Conservation (phyloP, 192 early-diverging fungal genomes). For the Pilaira anomala region DNA sequence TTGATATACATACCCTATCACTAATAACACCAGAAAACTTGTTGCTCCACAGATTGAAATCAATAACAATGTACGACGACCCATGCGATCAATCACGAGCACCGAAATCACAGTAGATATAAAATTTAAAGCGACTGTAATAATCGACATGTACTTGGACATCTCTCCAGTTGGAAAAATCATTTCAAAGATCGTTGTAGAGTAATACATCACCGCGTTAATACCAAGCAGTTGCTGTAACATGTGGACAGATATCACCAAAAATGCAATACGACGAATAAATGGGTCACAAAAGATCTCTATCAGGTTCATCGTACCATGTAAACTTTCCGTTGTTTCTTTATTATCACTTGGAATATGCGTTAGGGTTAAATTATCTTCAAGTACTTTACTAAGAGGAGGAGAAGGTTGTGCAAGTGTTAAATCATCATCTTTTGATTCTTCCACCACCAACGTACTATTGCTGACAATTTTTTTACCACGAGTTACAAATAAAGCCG, state of each 20-base stretch:
- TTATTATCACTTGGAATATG: not conserved
- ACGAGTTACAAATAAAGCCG: not conserved
- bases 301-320: conserved; percentile 43
- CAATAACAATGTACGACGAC: conserved; percentile 65
- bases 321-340: not conserved
- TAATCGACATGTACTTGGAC: conserved; percentile 61
- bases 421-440: conserved; percentile 19
- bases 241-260: conserved; percentile 64
- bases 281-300: conserved; percentile 55
- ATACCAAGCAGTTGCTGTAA: conserved; percentile 85
- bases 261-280: conserved; percentile 59
- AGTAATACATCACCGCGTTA: conserved; percentile 83
- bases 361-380: no score
- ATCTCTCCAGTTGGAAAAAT: conserved; percentile 49
- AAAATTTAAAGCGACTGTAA: conserved; percentile 56
- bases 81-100: conserved; percentile 57
- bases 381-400: no score
- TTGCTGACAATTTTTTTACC: conserved; percentile 1
- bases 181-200: conserved; percentile 73
- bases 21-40: conserved; percentile 54
- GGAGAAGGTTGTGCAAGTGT: no score
- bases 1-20: conserved; percentile 55
- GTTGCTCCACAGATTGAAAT: conserved; percentile 57
- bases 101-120: conserved; percentile 59
- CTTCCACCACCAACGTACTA: conserved; percentile 10